Percentiles rank a stretch among this genome's conserved stretches.
Conservation (phyloP, 2,329 filamentous ascomycete genomes). For the Penicillium sp. region DNA sequence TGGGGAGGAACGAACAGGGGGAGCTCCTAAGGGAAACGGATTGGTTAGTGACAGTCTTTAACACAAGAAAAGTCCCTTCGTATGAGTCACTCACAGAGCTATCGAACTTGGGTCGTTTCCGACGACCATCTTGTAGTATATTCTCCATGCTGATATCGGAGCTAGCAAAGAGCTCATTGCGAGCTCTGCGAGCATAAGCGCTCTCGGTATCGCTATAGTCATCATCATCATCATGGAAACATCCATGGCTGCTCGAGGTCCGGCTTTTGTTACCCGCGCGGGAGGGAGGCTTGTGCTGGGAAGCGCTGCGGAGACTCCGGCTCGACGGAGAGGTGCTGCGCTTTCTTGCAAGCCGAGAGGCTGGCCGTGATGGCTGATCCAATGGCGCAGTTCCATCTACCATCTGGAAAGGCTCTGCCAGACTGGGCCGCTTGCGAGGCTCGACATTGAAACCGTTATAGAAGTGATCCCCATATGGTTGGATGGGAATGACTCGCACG, state of each 20-base stretch:
- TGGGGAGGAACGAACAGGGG: constrained; percentile 92
- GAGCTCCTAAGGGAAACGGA: constrained; percentile 65
- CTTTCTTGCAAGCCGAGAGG: constrained; percentile 67
- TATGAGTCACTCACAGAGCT: constrained; percentile 75
- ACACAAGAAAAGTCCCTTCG: not conserved
- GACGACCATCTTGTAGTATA: constrained; percentile 92
- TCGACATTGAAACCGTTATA: constrained; percentile 50
- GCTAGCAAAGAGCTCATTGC: constrained; percentile 81
- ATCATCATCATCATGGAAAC: constrained; percentile 69
- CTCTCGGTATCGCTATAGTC: constrained; percentile 87
- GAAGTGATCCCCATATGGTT: constrained; percentile 51
- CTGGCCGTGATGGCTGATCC: constrained; percentile 63
- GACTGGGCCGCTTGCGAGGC: constrained; percentile 55
- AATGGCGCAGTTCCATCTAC: constrained; percentile 51
- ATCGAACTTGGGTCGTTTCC: constrained; percentile 91
- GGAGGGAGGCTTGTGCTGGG: constrained; percentile 69
- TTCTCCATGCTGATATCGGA: constrained; percentile 98
- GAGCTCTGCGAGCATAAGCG: constrained; percentile 71
- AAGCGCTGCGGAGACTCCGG: constrained; percentile 72
- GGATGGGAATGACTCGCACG: constrained; percentile 71
- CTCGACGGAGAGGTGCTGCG: constrained; percentile 75
- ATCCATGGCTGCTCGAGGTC: constrained; percentile 57
- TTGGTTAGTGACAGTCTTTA: constrained; percentile 9
- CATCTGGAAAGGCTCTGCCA: constrained; percentile 65
- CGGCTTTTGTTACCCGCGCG: constrained; percentile 67